Evolutionary conservation across 108 stramenopile genomes (phyloP).

Genomic region (Mediolabrus comicus): DNA sequence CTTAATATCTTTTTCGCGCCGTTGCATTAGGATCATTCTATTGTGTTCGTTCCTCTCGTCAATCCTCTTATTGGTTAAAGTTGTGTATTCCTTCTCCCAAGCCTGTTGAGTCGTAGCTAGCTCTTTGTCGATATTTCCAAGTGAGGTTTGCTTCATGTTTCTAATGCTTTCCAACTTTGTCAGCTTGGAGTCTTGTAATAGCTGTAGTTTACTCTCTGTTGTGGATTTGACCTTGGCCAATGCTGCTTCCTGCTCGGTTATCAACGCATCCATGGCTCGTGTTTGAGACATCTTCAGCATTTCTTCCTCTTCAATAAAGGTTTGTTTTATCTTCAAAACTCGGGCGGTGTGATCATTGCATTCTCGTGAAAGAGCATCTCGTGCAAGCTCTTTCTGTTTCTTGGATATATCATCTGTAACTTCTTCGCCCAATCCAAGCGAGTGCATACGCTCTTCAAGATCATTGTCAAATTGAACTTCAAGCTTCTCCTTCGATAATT

Average conservation of each 20-base stretch:
- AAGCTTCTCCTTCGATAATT: slow-evolving; percentile 33
- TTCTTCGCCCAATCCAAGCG: slow-evolving; percentile 19
- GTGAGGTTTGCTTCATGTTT: slow-evolving; percentile 6
- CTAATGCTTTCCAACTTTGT: slow-evolving; percentile 4
- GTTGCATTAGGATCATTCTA: slow-evolving; percentile 1
- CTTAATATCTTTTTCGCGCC: slow-evolving; percentile 18
- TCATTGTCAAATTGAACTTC: slow-evolving; percentile 39
- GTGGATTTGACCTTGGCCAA: slow-evolving; percentile 13
- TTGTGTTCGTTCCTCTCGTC: slow-evolving; percentile 11
- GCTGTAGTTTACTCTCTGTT: slow-evolving; percentile 1
- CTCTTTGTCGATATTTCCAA: slow-evolving; percentile 19
- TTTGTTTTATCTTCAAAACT: slow-evolving; percentile 26
- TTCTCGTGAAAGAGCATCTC: slow-evolving; percentile 2
- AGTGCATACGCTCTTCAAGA: slow-evolving; percentile 19
- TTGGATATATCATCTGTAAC: slow-evolving; percentile 7
- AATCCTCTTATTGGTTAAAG: slow-evolving; percentile 13
- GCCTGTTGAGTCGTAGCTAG: background rate
- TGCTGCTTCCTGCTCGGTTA: slow-evolving; percentile 17
- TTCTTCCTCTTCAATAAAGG: slow-evolving; percentile 24
- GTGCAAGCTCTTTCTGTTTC: slow-evolving; percentile 27
- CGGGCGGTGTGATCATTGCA: slow-evolving; percentile 11
- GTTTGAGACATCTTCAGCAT: slow-evolving; percentile 18
- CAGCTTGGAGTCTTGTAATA: background rate
- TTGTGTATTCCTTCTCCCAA: slow-evolving; percentile 31
- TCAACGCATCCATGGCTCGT: slow-evolving; percentile 9